Evolutionary conservation across 2,329 filamentous ascomycete genomes (phyloP), one percentile per base, ranked within the genome.

Genomic region (Dothistroma septosporum): DNA sequence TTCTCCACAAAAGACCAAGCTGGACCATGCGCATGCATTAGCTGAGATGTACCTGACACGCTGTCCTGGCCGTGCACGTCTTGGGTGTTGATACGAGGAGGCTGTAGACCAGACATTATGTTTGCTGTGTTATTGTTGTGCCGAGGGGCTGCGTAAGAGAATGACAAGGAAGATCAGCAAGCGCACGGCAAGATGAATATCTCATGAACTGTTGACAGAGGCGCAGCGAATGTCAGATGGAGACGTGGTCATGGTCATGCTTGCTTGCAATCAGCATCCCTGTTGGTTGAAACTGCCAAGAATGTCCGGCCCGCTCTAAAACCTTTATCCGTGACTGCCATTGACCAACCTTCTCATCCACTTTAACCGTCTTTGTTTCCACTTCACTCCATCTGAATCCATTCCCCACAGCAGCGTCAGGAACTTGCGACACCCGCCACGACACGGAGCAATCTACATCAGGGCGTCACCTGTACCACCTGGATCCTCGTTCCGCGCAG

Each of bases 11-110:
- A 11, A 59, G 60, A 48, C 69, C 61, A 50, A 49, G 24, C 53
- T 72, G 66, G 41, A 59, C 64, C 66, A 44, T 19, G 41, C 41
- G 19, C 47, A 50, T 50, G 47, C 47, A 50, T 50, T 28, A n/a
- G 47, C 24, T 31, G 47, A 41, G 22, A 55, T 61, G 54, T 59
- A 66, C 64, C 61, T 41, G 61, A 64, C 4, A 62, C 64, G 52
- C 57, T 58, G 52, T 66, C 62, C 41, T 64, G 62, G 21, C 64
- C 62, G 56, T 64, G 61, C 8, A 62, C 58, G 55, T 74, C 72
- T 46, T 69, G 55, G 44, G 69, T 69, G 58, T 68, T 64, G 64
- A 71, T 69, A 19, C 64, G 65, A 48, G 71, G 72, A 12, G 71
- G 68, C 58, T 67, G 61, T 48, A 68, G 66, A 48, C 58, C 69